A percentile compares a stretch with the other conserved stretches of the same genome.
Conservation (phyloP, 2,329 filamentous ascomycete genomes). For the Aspergillus awamori region DNA sequence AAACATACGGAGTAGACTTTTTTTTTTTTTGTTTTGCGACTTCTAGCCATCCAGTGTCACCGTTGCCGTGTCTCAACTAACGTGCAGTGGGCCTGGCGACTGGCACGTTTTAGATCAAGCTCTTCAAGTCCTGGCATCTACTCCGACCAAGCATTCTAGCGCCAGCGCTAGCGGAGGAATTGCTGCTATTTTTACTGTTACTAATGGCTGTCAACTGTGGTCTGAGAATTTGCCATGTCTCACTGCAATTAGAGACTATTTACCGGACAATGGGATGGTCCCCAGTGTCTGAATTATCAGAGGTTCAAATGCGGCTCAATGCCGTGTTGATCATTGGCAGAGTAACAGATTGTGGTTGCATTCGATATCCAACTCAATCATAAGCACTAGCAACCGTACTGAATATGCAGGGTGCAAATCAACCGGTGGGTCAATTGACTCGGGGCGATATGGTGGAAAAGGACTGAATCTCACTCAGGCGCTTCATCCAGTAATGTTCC, state of each 20-base stretch:
- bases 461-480: background rate
- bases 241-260: background rate
- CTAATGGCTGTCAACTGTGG: background rate
- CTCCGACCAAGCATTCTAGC: background rate
- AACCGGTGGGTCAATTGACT: background rate
- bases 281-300: background rate
- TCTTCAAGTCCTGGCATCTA: background rate
- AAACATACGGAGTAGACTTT: too few species aligned
- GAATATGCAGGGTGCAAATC: background rate
- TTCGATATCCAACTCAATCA: background rate
- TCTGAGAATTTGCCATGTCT: background rate
- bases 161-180: background rate
- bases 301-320: background rate
- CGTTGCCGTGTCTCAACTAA: background rate
- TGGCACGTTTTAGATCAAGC: background rate
- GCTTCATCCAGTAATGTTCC: conserved; percentile 2
- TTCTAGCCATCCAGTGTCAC: background rate
- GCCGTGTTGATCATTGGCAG: background rate
- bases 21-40: too few species aligned
- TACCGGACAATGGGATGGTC: background rate
- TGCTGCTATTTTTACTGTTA: background rate
- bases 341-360: background rate
- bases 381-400: background rate
- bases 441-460: background rate
- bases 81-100: background rate